phyloP scores from a whole-genome alignment of 2,329 filamentous ascomycete species.

The Paecilomyces fulvus region DNA sequence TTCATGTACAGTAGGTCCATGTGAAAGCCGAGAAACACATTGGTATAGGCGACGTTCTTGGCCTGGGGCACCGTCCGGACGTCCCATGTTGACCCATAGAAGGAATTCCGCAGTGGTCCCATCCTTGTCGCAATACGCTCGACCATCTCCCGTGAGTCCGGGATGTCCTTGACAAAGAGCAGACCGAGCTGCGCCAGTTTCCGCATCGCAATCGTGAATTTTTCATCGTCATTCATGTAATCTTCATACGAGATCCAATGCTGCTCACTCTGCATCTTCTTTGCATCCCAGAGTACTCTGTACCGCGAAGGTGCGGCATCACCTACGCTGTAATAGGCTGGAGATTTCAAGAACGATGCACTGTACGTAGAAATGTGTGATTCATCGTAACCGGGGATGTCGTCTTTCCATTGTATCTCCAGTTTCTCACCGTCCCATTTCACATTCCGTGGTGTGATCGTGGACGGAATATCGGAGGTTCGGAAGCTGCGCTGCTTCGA shows the following conservation, averaged over 20 bases:
- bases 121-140: slow-evolving; percentile 62
- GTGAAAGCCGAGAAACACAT: slow-evolving; percentile 72
- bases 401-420: slow-evolving; percentile 54
- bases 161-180: slow-evolving; percentile 67
- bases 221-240: slow-evolving; percentile 55
- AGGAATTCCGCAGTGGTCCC: slow-evolving; percentile 72
- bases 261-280: slow-evolving; percentile 22
- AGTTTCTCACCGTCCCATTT: slow-evolving; percentile 36
- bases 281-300: slow-evolving; percentile 26
- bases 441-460: slow-evolving; percentile 35
- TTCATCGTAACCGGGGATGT: slow-evolving; percentile 38
- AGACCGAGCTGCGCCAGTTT: slow-evolving; percentile 61
- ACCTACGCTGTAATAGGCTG: slow-evolving; percentile 12
- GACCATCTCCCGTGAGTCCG: slow-evolving; percentile 58
- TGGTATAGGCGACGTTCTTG: slow-evolving; percentile 89
- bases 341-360: slow-evolving; percentile 7
- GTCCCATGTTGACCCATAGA: slow-evolving; percentile 88
- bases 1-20: slow-evolving; percentile 87
- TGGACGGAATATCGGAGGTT: slow-evolving; percentile 52
- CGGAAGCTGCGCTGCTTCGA: slow-evolving; percentile 57
- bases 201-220: slow-evolving; percentile 54
- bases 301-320: slow-evolving; percentile 19
- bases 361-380: slow-evolving; percentile 34
- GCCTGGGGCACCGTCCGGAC: slow-evolving; percentile 73
- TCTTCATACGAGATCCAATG: slow-evolving; percentile 58